Evolutionary conservation across 2,329 filamentous ascomycete species (phyloP).

Genomic region (Fusarium sp.): DNA sequence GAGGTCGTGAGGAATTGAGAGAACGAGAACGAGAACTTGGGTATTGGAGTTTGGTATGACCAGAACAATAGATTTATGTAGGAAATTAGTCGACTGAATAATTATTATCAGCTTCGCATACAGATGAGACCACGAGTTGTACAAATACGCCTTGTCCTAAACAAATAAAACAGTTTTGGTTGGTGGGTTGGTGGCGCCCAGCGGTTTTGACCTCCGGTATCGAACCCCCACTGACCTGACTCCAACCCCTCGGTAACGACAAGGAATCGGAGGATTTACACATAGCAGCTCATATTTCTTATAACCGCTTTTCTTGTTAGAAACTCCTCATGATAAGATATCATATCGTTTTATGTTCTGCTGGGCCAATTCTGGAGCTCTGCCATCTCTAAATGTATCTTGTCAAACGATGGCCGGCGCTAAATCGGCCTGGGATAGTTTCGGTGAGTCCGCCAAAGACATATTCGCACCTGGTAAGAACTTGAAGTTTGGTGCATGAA

Average conservation of each 20-base stretch:
- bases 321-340: not conserved
- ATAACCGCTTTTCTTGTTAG: not conserved
- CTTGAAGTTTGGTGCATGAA: conserved; percentile 10
- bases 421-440: conserved; percentile 18
- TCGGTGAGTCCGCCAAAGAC: conserved; percentile 27
- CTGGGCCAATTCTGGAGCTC: not conserved
- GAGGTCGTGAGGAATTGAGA: conserved; percentile 28
- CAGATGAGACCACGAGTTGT: not conserved
- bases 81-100: not conserved
- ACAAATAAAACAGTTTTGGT: conserved; percentile 35
- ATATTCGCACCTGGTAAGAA: conserved; percentile 29
- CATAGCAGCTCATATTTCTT: not conserved
- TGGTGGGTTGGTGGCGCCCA: conserved; percentile 18
- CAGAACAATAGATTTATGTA: not conserved
- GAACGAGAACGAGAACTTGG: not conserved
- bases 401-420: conserved; percentile 26
- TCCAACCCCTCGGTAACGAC: conserved; percentile 21
- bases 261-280: conserved; percentile 5
- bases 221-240: conserved; percentile 29
- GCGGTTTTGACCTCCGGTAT: conserved; percentile 38
- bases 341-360: conserved; percentile 15
- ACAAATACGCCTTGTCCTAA: not conserved
- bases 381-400: not conserved
- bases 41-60: not conserved
- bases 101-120: not conserved